Percentiles rank a stretch among this genome's conserved stretches.
Evolutionary conservation across 176 grass and related monocot species (phyloP).

Genomic region (Bonia amplexicaulis): DNA sequence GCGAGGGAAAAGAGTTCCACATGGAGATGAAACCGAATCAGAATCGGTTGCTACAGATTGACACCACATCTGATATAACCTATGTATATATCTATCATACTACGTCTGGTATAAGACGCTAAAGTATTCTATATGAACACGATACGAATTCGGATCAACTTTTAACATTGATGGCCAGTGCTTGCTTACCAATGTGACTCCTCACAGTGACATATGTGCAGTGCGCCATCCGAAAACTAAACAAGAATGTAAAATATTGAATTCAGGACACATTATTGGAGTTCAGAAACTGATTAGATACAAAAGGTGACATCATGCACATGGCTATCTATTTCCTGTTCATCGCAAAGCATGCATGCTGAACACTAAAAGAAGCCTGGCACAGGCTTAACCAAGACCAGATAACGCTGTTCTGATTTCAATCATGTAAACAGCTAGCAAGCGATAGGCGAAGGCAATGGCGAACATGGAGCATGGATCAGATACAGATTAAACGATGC

Average conservation of each 20-base stretch:
- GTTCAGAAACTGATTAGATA: not conserved
- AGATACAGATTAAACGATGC: not conserved
- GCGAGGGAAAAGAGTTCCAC: too few relatives aligned
- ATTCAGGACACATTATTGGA: not conserved
- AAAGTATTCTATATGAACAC: fast-evolving
- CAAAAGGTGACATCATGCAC: not conserved
- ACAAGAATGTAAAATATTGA: not conserved
- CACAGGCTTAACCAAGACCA: not conserved
- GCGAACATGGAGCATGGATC: not conserved
- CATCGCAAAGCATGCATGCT: not conserved
- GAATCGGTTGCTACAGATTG: too few relatives aligned
- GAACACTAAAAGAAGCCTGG: not conserved
- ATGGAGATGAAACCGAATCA: too few relatives aligned
- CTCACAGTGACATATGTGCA: not conserved
- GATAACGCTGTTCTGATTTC: not conserved
- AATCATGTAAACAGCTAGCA: not conserved
- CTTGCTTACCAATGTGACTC: not conserved
- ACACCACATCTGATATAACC: too few relatives aligned
- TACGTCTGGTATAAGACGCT: too few relatives aligned
- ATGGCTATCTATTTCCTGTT: not conserved
- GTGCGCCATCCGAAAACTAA: not conserved
- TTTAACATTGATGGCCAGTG: not conserved
- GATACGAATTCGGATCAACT: too few relatives aligned
- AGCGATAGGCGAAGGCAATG: not conserved
- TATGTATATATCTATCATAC: too few relatives aligned